Base-by-base conservation (phyloP, 1,139 yeast genomes). In the Geotrichum histeridarum region DNA sequence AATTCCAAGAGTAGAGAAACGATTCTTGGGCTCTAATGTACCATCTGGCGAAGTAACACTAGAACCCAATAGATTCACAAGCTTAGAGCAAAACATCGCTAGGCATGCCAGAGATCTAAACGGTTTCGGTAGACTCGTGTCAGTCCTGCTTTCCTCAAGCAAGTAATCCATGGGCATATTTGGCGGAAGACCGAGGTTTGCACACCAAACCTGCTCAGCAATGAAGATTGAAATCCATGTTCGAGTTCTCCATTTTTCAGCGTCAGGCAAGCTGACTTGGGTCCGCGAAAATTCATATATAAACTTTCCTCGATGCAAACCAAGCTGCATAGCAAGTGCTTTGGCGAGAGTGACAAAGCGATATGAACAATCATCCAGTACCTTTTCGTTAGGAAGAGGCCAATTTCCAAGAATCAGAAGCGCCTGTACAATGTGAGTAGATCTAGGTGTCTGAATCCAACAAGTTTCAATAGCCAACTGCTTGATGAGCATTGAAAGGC, bases 381-480 rank as follows among this genome's bases (percentile, higher is more conserved):
- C 95, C 64, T 90, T 91, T 67, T 87, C 94, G 65, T 90, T 90
- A 0, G 98, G 97, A 47, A 91, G 72, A 0, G 97, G 97, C 98
- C 98, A 91, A 36, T 83, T 82, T 17, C 94, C 83, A 42, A 91
- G 75, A 39, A 91, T 84, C 32, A 90, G 73, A 46, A 91, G 73
- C 0, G 96, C 95, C 67, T 91, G 97, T 9, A 91, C 89, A 37
- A 90, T 91, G 67, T 90, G 96, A 0, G 97, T 88, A 4, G 96
- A 87, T 64, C 98, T 76, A 2, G 98, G 96, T 0, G 98, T 90
- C 58, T 91, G 76, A 53, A 89, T 83, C 95, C 96, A 89, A 70
- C 96, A 89, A 0, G 95, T 88, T 65, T 88, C 95, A 57, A 89
- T 88, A 0, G 96, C 96, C 60, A 90, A 73, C 66, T 88, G 95